Evolutionary conservation across 495 filamentous ascomycete genomes (phyloP).

Genomic region (Rostrohypoxylon terebratum): DNA sequence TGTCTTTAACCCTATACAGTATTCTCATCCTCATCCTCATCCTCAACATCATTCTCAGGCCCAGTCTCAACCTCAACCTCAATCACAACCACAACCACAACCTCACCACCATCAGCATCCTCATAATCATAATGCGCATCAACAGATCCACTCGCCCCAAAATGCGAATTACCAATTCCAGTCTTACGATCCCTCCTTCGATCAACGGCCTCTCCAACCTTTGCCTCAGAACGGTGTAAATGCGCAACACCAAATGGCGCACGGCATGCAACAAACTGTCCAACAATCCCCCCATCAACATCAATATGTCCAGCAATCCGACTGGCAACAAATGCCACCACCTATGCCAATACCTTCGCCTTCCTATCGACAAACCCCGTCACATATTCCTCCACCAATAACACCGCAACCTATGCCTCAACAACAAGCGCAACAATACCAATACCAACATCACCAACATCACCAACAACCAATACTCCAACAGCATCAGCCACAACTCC

Average conservation of each 20-base stretch:
- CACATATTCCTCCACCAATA: conserved; percentile 25
- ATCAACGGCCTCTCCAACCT: conserved; percentile 45
- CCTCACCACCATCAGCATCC: conserved; percentile 12
- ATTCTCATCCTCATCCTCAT: conserved; percentile 27
- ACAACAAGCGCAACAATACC: conserved; percentile 33
- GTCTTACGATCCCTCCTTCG: conserved; percentile 48
- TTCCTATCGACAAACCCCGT: conserved; percentile 38
- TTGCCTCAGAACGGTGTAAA: conserved; percentile 36
- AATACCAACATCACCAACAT: conserved; percentile 46
- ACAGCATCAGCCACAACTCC: conserved; percentile 32
- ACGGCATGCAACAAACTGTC: conserved; percentile 33
- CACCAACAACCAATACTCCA: conserved; percentile 40
- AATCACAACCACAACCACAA: conserved; percentile 15
- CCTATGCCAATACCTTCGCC: conserved; percentile 38
- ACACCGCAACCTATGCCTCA: conserved; percentile 18
- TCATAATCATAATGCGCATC: conserved; percentile 25
- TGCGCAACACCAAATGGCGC: conserved; percentile 32
- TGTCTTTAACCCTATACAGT: conserved; percentile 21
- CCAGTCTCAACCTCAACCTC: conserved; percentile 8
- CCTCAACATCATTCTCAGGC: conserved; percentile 14
- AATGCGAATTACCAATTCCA: conserved; percentile 47
- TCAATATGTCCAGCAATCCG: conserved; percentile 31
- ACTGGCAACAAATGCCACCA: conserved; percentile 42
- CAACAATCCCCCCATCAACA: conserved; percentile 41
- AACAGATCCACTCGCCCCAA: conserved; percentile 28